phyloP scores from a whole-genome alignment of 1,284 basidiomycete genomes.

The Xanthoconium separans region DNA sequence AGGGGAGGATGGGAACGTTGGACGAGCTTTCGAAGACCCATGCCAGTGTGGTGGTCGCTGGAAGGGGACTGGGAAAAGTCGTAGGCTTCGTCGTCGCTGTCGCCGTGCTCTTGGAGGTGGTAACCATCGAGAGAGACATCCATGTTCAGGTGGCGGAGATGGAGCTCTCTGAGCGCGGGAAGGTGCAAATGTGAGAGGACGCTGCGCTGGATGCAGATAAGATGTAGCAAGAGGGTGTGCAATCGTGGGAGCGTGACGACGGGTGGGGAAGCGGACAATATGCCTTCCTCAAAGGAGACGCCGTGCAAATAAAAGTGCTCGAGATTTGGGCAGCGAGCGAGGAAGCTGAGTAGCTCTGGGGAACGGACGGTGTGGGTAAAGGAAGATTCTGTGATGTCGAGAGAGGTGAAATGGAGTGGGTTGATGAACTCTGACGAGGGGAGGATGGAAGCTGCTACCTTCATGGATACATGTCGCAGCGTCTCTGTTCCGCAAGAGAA shows the following conservation, averaged over 20 bases:
- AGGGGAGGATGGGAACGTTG: slow-evolving; percentile 58
- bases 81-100: slow-evolving; percentile 66
- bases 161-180: slow-evolving; percentile 56
- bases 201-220: slow-evolving; percentile 59
- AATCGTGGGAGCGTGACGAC: slow-evolving; percentile 54
- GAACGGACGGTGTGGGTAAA: slow-evolving; percentile 29
- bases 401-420: slow-evolving; percentile 52
- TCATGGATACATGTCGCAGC: slow-evolving; percentile 41
- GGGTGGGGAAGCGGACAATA: slow-evolving; percentile 31
- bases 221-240: slow-evolving; percentile 52
- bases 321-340: slow-evolving; percentile 56
- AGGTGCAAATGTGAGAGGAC: slow-evolving; percentile 59
- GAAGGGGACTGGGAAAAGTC: slow-evolving; percentile 74
- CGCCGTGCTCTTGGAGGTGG: slow-evolving; percentile 50
- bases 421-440: slow-evolving; percentile 43
- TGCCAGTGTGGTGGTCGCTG: slow-evolving; percentile 73
- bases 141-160: slow-evolving; percentile 64
- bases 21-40: slow-evolving; percentile 69
- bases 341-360: slow-evolving; percentile 54
- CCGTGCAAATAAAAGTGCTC: slow-evolving; percentile 57
- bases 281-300: slow-evolving; percentile 46
- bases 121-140: slow-evolving; percentile 45
- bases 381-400: slow-evolving; percentile 53
- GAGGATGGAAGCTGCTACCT: slow-evolving; percentile 43
- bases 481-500: slow-evolving; percentile 29